Evolutionary conservation across 1,284 basidiomycete genomes (phyloP), one percentile per base, ranked within the genome.

Genomic region (Afroboletus lepidellus): DNA sequence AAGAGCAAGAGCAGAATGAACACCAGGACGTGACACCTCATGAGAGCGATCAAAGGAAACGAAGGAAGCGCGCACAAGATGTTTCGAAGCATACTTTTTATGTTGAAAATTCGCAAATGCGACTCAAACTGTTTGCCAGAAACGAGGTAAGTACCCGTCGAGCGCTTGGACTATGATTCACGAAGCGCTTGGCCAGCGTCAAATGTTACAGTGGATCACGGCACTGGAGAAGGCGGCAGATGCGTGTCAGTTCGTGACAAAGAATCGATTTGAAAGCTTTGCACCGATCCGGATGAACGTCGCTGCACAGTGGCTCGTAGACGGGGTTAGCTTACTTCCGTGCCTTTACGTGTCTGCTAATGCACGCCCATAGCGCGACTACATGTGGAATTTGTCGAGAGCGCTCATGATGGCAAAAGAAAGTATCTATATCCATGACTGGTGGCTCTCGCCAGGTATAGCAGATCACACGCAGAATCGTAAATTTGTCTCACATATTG

Each of bases 201-300:
- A 97, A 77, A 98, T 98, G 94, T 78, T 94, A 57, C 96, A 99
- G 69, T 99, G 95, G 84, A 94, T 99, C 53, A 90, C 93, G 6
- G 91, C 90, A 1, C 78, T 99, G 59, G 92, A 98, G 67, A 85
- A 87, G 56, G 87, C 90, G 48, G 87, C 92, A 0, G 77, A 80
- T 25, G 79, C 83, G 38, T 93, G 87, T 34, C 84, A 89, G 55
- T 99, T 92, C 76, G 85, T 84, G 1, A 83, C 87, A 18, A 78
- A 77, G 38, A 95, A 98, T 68, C 77, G 94, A 23, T 98, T 98
- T 68, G 92, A 88, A 56, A 96, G 92, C 60, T 99, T 97, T 71
- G 90, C 96, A 3, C 97, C 97, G 0, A 90, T 98, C 53, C 82
- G 96, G 16, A 72, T 92, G 62, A 95, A 98, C 63, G 95, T 95